Percentiles rank a stretch among this genome's conserved stretches.
Evolutionary conservation across 768 basidiomycete genomes (phyloP).

Genomic region (Symmetrospora coprosmae): DNA sequence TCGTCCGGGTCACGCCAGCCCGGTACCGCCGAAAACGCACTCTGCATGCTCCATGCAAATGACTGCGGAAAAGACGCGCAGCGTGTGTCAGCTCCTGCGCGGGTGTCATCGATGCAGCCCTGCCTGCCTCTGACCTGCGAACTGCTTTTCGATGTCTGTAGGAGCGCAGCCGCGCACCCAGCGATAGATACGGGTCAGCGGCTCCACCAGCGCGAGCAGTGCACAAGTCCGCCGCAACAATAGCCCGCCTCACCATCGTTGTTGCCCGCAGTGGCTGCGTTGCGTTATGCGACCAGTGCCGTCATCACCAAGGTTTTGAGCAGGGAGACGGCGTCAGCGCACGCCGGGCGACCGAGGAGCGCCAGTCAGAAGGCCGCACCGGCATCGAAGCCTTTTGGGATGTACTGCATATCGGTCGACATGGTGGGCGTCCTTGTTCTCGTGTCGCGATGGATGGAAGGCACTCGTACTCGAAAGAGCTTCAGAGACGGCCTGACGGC

Average conservation of each 20-base stretch:
- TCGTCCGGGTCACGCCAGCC: too few relatives aligned
- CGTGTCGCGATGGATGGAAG: neutral
- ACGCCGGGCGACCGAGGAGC: too few relatives aligned
- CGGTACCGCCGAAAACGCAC: too few relatives aligned
- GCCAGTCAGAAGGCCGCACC: too few relatives aligned
- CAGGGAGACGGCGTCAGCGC: neutral
- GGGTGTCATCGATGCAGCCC: neutral
- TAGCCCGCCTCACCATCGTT: constrained; percentile 11
- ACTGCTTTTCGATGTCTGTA: constrained; percentile 20
- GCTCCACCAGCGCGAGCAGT: neutral
- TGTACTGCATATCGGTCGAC: constrained; percentile 9
- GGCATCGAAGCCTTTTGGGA: constrained; percentile 19
- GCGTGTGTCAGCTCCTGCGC: neutral
- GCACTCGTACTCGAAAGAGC: neutral
- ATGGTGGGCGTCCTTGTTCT: neutral
- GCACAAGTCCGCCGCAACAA: neutral
- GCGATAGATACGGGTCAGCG: neutral
- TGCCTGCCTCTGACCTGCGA: neutral
- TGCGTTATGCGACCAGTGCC: neutral
- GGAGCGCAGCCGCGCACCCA: too few relatives aligned
- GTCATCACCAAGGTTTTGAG: neutral
- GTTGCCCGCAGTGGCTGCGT: constrained; percentile 2
- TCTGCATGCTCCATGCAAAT: constrained; percentile 21
- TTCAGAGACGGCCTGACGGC: too few relatives aligned
- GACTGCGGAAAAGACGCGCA: neutral